Conservation (phyloP, 2,329 filamentous ascomycete genomes). For the Periglandula ipomoeae region DNA sequence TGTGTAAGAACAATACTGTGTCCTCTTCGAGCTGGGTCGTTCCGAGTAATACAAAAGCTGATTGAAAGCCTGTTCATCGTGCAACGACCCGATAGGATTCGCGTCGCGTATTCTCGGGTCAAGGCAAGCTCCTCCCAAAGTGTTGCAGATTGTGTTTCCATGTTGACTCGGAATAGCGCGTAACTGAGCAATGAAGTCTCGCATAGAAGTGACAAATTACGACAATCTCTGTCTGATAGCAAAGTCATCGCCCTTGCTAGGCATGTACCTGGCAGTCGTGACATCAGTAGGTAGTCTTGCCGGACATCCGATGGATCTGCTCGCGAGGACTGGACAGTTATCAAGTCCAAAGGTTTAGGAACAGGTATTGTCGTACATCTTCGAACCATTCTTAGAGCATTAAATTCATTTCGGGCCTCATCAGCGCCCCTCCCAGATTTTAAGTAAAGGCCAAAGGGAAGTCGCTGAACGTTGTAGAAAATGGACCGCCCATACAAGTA, state of each 20-base stretch:
- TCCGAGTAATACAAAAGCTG: background rate
- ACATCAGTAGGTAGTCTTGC: background rate
- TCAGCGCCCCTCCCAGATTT: background rate
- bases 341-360: constrained; percentile 4
- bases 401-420: constrained; percentile 1
- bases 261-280: background rate
- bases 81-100: constrained; percentile 7
- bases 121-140: constrained; percentile 1
- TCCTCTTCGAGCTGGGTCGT: background rate
- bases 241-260: constrained; percentile 5
- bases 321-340: background rate
- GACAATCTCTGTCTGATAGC: background rate
- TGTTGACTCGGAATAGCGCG: constrained; percentile 5
- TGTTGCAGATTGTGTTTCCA: background rate
- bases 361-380: constrained; percentile 4
- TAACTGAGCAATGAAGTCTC: background rate
- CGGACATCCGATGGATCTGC: background rate
- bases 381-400: constrained; percentile 3
- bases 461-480: constrained; percentile 10
- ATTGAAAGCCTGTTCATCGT: constrained; percentile 10
- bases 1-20: constrained; percentile 34
- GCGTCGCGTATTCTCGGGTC: background rate
- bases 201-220: too few species aligned
- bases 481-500: constrained; percentile 8
- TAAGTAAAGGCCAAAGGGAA: constrained; percentile 14